Evolutionary conservation across 345 rosid species (phyloP).

Genomic region (Linum tenue): DNA sequence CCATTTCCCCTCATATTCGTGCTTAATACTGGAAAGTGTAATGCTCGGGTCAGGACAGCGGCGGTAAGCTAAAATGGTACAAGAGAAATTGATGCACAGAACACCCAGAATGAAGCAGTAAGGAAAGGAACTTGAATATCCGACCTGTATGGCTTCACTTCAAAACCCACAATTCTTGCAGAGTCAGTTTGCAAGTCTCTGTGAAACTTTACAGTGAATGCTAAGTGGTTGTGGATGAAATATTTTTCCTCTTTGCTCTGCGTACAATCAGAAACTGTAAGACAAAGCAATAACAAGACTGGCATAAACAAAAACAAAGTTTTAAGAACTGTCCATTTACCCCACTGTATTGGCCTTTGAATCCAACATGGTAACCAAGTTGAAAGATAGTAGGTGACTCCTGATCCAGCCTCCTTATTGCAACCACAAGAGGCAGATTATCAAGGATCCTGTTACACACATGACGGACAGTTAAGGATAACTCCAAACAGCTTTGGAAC

Average conservation of each 20-base stretch:
- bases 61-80: not conserved
- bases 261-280: constrained; percentile 13
- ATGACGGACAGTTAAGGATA: constrained; percentile 18
- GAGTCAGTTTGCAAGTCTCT: constrained; percentile 59
- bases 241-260: constrained; percentile 84
- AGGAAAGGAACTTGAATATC: constrained; percentile 8
- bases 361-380: constrained; percentile 86
- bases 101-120: not conserved
- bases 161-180: constrained; percentile 94
- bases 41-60: not conserved
- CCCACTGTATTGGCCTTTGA: constrained; percentile 85
- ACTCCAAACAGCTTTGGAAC: not conserved
- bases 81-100: not conserved
- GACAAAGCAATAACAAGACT: constrained; percentile 9
- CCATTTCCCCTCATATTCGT: constrained; percentile 79
- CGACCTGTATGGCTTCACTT: constrained; percentile 88
- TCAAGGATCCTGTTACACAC: constrained; percentile 75
- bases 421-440: constrained; percentile 90
- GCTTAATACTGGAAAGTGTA: constrained; percentile 50
- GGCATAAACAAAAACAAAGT: constrained; percentile 6
- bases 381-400: constrained; percentile 63
- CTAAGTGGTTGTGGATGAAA: constrained; percentile 83
- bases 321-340: constrained; percentile 32
- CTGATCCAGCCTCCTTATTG: constrained; percentile 59
- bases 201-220: constrained; percentile 83